These are phyloP conservation scores for Bipolaris victoriae DNA, from an alignment of 2,329 filamentous ascomycete genomes.

Conservation along the genomic window DNA sequence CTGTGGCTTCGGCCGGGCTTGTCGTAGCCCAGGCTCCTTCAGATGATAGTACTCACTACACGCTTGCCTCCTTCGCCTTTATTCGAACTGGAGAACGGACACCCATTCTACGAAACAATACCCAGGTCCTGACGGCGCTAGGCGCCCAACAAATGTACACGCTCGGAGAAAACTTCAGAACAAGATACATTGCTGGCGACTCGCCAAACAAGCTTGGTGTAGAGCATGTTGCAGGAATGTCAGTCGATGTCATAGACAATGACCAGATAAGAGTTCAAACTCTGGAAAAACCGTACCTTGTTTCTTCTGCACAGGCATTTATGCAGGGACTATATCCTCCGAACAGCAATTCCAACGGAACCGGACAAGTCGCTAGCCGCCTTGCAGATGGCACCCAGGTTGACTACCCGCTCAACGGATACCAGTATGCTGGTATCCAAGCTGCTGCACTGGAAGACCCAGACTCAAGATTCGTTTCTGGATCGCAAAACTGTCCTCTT, in stretches of 20 bases:
- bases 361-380: constrained; percentile 46
- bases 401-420: constrained; percentile 60
- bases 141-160: constrained; percentile 62
- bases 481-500: constrained; percentile 53
- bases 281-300: constrained; percentile 54
- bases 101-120: constrained; percentile 45
- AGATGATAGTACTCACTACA: constrained; percentile 34
- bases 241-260: constrained; percentile 52
- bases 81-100: constrained; percentile 62
- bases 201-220: constrained; percentile 31
- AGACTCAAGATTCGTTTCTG: constrained; percentile 58
- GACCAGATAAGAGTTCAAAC: constrained; percentile 58
- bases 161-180: constrained; percentile 59
- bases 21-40: constrained; percentile 22
- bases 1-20: constrained; percentile 36
- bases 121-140: constrained; percentile 56
- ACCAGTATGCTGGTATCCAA: constrained; percentile 62
- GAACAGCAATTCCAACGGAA: constrained; percentile 35
- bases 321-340: constrained; percentile 68
- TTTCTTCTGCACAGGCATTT: constrained; percentile 64
- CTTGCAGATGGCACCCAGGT: constrained; percentile 58
- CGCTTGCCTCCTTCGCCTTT: constrained; percentile 60
- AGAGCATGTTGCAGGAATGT: constrained; percentile 49
- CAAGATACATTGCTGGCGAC: constrained; percentile 55
- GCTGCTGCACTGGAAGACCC: constrained; percentile 55